A percentile compares a stretch with the other conserved stretches of the same genome.
Conservation (phyloP, 163 green algal species). For the Prototheca cutis region DNA sequence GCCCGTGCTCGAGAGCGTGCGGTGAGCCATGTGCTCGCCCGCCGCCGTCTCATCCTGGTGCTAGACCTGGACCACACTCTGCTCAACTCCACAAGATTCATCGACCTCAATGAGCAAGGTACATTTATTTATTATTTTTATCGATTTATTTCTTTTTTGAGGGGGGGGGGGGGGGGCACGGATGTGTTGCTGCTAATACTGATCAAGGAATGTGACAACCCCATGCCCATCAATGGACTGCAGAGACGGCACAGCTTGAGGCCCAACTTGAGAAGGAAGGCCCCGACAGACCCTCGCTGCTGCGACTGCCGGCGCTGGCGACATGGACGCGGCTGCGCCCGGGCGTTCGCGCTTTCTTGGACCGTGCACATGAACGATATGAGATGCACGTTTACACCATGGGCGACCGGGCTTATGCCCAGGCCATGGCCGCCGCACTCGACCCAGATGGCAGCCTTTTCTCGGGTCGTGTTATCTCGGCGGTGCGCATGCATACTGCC, state of each 20-base stretch:
- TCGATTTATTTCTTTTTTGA: too few species aligned
- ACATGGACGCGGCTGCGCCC: conserved; percentile 94
- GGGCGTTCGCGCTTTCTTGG: conserved; percentile 34
- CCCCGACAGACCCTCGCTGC: conserved; percentile 13
- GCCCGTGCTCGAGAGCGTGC: conserved; percentile 37
- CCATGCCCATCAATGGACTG: not conserved
- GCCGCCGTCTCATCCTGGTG: conserved; percentile 66
- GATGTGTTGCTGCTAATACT: not conserved
- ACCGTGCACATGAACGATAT: conserved; percentile 30
- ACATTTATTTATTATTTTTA: too few species aligned
- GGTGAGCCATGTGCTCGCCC: not conserved
- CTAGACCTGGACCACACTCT: conserved; percentile 97
- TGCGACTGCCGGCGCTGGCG: conserved; percentile 37
- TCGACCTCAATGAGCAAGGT: conserved; percentile 18
- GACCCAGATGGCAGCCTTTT: conserved; percentile 56
- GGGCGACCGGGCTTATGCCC: conserved; percentile 70
- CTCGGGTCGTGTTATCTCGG: conserved; percentile 39
- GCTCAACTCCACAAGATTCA: conserved; percentile 66
- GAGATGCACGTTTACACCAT: conserved; percentile 91
- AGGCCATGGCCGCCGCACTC: conserved; percentile 53
- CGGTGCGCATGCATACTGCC: too few species aligned
- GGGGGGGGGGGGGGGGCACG: not conserved
- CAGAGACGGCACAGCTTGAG: conserved; percentile 1
- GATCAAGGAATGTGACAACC: not conserved
- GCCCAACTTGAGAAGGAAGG: conserved; percentile 4